These are phyloP conservation scores for Epichloe scottii DNA, from an alignment of 2,329 filamentous ascomycete species.

Conservation along the genomic window DNA sequence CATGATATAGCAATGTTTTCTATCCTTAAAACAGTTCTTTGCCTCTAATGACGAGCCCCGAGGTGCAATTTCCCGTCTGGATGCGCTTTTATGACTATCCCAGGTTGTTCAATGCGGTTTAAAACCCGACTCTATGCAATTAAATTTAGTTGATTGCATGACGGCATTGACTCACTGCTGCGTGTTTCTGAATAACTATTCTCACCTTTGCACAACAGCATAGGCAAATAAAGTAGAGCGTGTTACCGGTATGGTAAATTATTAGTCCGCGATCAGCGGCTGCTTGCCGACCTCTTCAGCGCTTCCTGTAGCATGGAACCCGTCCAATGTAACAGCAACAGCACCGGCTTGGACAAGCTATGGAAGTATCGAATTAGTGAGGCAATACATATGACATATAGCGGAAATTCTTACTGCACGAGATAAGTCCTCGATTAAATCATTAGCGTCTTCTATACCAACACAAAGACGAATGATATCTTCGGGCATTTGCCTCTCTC, in stretches of 20 bases:
- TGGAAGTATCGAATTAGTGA: background rate
- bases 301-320: conserved; percentile 52
- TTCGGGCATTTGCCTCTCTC: conserved; percentile 85
- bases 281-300: conserved; percentile 19
- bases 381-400: background rate
- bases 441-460: conserved; percentile 85
- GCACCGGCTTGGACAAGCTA: conserved; percentile 89
- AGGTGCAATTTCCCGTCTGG: background rate
- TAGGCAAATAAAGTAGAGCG: no score
- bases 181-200: background rate
- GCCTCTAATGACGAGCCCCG: background rate
- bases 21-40: background rate
- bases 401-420: conserved; percentile 57
- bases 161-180: background rate
- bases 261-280: background rate
- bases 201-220: background rate
- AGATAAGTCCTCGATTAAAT: conserved; percentile 85
- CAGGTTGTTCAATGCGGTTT: background rate
- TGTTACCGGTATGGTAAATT: no score
- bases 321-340: conserved; percentile 73
- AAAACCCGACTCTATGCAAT: background rate
- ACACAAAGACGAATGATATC: conserved; percentile 93
- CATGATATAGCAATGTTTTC: background rate
- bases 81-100: background rate
- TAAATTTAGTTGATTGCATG: background rate